Evolutionary conservation across 768 basidiomycete species (phyloP).

Genomic region (Chalciporus piperatus): DNA sequence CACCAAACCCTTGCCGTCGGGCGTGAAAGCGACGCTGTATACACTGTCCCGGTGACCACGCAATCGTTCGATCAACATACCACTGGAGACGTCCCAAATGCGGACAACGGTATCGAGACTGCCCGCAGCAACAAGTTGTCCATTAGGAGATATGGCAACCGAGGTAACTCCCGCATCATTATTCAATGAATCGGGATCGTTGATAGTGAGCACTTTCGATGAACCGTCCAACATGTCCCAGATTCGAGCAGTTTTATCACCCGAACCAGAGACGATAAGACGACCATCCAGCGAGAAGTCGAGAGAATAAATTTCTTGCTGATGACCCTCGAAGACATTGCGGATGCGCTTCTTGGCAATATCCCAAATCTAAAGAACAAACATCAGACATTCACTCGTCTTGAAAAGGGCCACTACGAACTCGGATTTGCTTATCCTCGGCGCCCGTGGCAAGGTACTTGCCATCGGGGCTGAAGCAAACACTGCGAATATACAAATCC

Average conservation of each 20-base stretch:
- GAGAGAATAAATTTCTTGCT: slow-evolving; percentile 91
- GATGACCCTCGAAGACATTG: slow-evolving; percentile 82
- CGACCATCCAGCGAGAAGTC: slow-evolving; percentile 87
- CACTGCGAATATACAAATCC: slow-evolving; percentile 87
- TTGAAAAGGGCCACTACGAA: slow-evolving; percentile 34
- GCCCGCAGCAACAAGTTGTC: slow-evolving; percentile 63
- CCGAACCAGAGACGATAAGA: slow-evolving; percentile 86
- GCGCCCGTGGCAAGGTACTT: slow-evolving; percentile 76
- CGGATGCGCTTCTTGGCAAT: slow-evolving; percentile 77
- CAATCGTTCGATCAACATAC: slow-evolving; percentile 66
- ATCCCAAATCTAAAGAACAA: slow-evolving; percentile 78
- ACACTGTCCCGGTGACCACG: slow-evolving; percentile 82
- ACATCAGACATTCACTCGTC: slow-evolving; percentile 4
- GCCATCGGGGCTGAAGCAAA: slow-evolving; percentile 74
- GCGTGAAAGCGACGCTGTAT: slow-evolving; percentile 89
- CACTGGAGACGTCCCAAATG: slow-evolving; percentile 74
- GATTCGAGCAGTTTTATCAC: slow-evolving; percentile 67
- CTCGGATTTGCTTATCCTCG: slow-evolving; percentile 90
- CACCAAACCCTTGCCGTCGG: slow-evolving; percentile 84
- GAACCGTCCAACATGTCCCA: slow-evolving; percentile 54
- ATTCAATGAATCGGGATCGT: slow-evolving; percentile 48
- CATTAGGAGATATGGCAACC: slow-evolving; percentile 77
- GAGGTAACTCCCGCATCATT: slow-evolving; percentile 71
- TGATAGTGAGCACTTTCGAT: slow-evolving; percentile 36
- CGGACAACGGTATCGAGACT: slow-evolving; percentile 74